phyloP scores from a whole-genome alignment of 306 rosid genomes.

The Glycine latifolia region DNA sequence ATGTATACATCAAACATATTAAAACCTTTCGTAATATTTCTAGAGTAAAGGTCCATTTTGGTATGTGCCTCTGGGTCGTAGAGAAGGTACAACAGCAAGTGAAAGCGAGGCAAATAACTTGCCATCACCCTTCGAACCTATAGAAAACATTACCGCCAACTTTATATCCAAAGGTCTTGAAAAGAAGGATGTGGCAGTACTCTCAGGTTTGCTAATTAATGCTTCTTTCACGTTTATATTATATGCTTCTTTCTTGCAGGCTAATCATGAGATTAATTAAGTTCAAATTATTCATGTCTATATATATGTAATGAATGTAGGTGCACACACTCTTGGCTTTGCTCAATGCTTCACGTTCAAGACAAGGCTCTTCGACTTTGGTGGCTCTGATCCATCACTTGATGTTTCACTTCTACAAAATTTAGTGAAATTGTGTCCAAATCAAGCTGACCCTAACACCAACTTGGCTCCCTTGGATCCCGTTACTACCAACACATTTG shows the following conservation, averaged over 20 bases:
- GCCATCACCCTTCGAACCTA: conserved; percentile 85
- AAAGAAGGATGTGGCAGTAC: conserved; percentile 76
- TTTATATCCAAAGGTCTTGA: conserved; percentile 74
- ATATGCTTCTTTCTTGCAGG: too few relatives aligned
- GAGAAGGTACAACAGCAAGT: conserved; percentile 79
- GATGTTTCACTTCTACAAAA: conserved; percentile 57
- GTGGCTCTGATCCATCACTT: conserved; percentile 70
- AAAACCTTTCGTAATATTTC: neutral
- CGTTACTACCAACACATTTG: conserved; percentile 61
- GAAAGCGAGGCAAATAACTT: conserved; percentile 65
- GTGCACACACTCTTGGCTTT: conserved; percentile 87
- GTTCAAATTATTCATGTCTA: neutral
- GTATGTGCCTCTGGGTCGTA: conserved; percentile 76
- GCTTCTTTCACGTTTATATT: too few relatives aligned
- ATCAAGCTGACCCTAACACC: conserved; percentile 68
- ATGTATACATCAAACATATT: neutral
- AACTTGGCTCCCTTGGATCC: conserved; percentile 71
- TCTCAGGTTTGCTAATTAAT: conserved; percentile 66
- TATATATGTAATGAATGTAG: conserved; percentile 44
- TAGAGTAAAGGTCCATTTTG: conserved; percentile 83
- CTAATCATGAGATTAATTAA: neutral
- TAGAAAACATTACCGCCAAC: conserved; percentile 69
- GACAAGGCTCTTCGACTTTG: conserved; percentile 73
- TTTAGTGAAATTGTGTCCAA: conserved; percentile 66
- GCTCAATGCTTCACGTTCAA: conserved; percentile 91